A percentile compares a stretch with the other conserved stretches of the same genome.
Conservation (phyloP, 192 early-diverging fungal genomes). For the Backusella tarrabulga region DNA sequence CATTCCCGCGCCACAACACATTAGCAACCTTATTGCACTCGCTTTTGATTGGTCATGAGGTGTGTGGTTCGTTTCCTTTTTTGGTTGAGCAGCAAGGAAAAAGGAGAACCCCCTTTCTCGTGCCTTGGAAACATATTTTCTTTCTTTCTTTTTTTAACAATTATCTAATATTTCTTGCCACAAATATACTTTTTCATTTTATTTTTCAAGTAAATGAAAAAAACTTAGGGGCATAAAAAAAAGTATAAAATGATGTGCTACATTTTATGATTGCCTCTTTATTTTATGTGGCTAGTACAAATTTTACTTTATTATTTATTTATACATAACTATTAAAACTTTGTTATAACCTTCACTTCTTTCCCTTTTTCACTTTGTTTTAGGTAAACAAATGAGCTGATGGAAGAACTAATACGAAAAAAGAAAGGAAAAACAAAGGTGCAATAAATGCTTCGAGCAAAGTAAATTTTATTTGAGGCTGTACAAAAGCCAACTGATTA, state of each 20-base stretch:
- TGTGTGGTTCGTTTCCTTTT: slow-evolving; percentile 2
- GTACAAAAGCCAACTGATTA: not conserved
- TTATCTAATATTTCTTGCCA: not conserved
- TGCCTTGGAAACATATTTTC: not conserved
- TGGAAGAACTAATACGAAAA: not conserved
- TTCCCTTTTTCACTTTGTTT: not conserved
- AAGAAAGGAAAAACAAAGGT: not conserved
- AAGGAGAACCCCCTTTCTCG: not conserved
- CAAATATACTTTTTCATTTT: not conserved
- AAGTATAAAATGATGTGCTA: not conserved
- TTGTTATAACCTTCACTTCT: not conserved
- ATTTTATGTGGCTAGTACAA: not conserved
- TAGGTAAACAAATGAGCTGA: not conserved
- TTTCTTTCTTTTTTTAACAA: not conserved
- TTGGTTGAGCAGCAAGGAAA: not conserved
- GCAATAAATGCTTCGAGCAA: not conserved
- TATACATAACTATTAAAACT: not conserved
- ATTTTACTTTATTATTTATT: not conserved
- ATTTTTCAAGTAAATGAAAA: not conserved
- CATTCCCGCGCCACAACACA: not conserved
- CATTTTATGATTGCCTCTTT: not conserved
- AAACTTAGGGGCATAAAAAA: not conserved
- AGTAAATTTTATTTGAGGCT: not conserved
- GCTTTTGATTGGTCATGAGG: not conserved
- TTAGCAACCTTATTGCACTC: not conserved